Percentiles rank a stretch among this genome's conserved stretches.
Evolutionary conservation across 148 eudicot genomes (phyloP).

Genomic region (Vaccinium macrocarpon): DNA sequence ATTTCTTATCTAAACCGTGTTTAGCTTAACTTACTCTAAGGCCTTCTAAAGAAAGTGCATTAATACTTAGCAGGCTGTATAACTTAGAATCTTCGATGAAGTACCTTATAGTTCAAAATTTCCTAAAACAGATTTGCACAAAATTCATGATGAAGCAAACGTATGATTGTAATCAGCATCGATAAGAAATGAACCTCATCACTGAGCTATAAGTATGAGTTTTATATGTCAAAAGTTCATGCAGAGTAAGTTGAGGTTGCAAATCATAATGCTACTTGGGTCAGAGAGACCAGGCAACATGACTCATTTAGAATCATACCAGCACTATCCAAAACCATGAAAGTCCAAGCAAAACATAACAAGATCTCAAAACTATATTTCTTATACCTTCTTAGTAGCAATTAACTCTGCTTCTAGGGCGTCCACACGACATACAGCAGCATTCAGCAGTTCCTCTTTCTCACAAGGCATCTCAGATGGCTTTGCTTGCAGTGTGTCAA

Average conservation of each 20-base stretch:
- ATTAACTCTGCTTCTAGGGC: conserved; percentile 69
- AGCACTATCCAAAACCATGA: not conserved
- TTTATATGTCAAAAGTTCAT: no score
- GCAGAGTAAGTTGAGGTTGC: conserved; percentile 6
- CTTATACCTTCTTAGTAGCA: conserved; percentile 92
- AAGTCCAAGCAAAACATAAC: conserved; percentile 11
- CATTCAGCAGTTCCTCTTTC: conserved; percentile 68
- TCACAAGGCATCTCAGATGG: conserved; percentile 72
- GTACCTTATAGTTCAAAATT: not conserved
- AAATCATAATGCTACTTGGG: not conserved
- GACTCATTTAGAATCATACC: not conserved
- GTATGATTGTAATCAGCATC: not conserved
- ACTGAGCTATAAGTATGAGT: not conserved
- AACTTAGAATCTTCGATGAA: not conserved
- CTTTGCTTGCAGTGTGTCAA: conserved; percentile 60
- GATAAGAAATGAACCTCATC: not conserved
- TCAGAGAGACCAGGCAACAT: not conserved
- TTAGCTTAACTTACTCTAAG: not conserved
- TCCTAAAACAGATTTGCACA: not conserved
- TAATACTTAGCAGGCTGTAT: not conserved
- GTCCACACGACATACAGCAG: conserved; percentile 71
- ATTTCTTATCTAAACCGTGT: conserved; percentile 4
- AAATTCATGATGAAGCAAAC: not conserved
- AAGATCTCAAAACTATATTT: not conserved
- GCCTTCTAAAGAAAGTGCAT: not conserved